Percentiles rank a stretch among this genome's conserved stretches.
These are phyloP conservation scores for Sporothrix brasiliensis DNA, from an alignment of 2,329 filamentous ascomycete genomes.

Conservation along the genomic window DNA sequence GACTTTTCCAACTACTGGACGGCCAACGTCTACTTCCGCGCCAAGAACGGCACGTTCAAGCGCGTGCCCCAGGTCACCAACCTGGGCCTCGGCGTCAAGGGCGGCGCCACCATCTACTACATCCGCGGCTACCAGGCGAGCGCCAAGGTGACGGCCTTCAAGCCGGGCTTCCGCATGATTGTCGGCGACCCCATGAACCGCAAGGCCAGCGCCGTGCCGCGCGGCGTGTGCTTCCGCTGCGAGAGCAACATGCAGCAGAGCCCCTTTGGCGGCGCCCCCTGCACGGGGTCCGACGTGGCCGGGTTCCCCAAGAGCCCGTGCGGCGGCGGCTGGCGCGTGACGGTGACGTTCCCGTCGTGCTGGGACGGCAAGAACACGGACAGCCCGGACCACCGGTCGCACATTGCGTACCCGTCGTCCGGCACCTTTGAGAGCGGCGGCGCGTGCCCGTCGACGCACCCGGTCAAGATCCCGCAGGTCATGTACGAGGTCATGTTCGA, in stretches of 20 bases:
- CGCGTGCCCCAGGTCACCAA: slow-evolving; percentile 51
- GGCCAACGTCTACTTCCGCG: slow-evolving; percentile 40
- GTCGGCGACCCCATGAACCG: slow-evolving; percentile 50
- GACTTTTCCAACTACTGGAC: slow-evolving; percentile 46
- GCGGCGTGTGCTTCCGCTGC: slow-evolving; percentile 39
- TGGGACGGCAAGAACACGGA: slow-evolving; percentile 53
- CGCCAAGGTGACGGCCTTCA: slow-evolving; percentile 46
- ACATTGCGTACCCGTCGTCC: slow-evolving; percentile 31
- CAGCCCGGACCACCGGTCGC: slow-evolving; percentile 47
- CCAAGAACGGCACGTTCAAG: slow-evolving; percentile 43
- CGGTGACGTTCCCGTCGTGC: slow-evolving; percentile 48
- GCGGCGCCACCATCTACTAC: slow-evolving; percentile 51
- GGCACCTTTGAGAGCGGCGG: slow-evolving; percentile 38
- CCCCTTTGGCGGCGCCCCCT: slow-evolving; percentile 38
- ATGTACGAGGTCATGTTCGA: slow-evolving; percentile 39
- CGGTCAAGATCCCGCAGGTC: slow-evolving; percentile 38
- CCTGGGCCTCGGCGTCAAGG: slow-evolving; percentile 51
- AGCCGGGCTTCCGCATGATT: slow-evolving; percentile 53
- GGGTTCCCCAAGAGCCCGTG: slow-evolving; percentile 46
- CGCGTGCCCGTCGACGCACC: slow-evolving; percentile 36
- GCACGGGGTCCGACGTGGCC: slow-evolving; percentile 43
- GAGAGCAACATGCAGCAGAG: slow-evolving; percentile 37
- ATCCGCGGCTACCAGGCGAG: slow-evolving; percentile 46
- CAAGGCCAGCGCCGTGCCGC: slow-evolving; percentile 39
- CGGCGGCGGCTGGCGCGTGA: slow-evolving; percentile 48